Evolutionary conservation across 306 rosid species (phyloP), one percentile per base, ranked within the genome.

Genomic region (Casuarina glauca): DNA sequence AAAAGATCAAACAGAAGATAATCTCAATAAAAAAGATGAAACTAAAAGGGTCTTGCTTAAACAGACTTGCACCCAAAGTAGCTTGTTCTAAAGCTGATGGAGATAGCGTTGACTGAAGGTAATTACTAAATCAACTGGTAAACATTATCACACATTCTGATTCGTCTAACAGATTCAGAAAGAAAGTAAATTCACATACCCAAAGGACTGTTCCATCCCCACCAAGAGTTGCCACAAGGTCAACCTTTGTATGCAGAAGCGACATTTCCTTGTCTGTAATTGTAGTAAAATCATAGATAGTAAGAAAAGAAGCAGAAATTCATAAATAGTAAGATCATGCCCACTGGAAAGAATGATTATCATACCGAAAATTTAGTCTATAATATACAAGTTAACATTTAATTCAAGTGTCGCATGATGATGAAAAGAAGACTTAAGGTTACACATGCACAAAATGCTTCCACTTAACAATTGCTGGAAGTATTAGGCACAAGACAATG

Each of bases 121-220:
- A 84, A 80, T 45, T 42, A 16, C 20, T 5, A 12, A 74, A 32
- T 64, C 55, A 35, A 69, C 5, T 70, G 4, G n/a, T 74, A 54
- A 49, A 48, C 48, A 12, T 15, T 17, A 17, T 17, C 6, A 66
- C 20, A 66, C 35, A 66, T 41, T 66, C 46, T 41, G 49, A 66
- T 39, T 41, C 32, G 17, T 39, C 11, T 7, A 41, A 16, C 6
- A 66, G 6, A 81, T 73, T 44, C 55, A 76, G 79, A 52, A 62
- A 74, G 70, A 76, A 82, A 78, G 69, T 69, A 54, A 81, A 13
- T 57, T 57, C 68, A 81, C 98, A 49, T 89, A 93, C 99, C 98
- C 96, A 91, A 70, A 95, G 93, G 66, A 95, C 97, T 66, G 98
- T 95, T 75, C 98, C 99, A 88, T 95, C 99, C 48, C 99, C 98